These are phyloP conservation scores for Bombardia bombarda DNA, from an alignment of 495 filamentous ascomycete species.

Conservation along the genomic window DNA sequence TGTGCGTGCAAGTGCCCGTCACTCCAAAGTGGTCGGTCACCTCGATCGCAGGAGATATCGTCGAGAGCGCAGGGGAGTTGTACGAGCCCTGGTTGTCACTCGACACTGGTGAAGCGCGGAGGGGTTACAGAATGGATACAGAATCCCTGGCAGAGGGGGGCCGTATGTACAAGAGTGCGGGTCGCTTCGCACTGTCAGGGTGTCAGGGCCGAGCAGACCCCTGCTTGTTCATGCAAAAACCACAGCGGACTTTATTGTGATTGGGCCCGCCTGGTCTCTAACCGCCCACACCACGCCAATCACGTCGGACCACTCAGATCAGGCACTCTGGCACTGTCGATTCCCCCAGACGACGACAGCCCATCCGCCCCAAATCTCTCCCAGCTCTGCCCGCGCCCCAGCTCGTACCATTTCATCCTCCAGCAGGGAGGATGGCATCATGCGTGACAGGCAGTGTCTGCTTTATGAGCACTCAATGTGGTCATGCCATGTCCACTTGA, in stretches of 20 bases:
- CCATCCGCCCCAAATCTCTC: no score
- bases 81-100: conserved; percentile 14
- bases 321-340: neutral
- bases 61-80: neutral
- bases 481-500: no score
- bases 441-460: no score
- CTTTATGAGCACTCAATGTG: no score
- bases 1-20: no score
- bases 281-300: conserved; percentile 35
- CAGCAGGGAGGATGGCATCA: no score
- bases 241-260: conserved; percentile 16
- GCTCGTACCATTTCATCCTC: no score
- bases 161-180: neutral
- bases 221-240: conserved; percentile 13
- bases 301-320: conserved; percentile 22
- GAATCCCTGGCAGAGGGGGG: conserved; percentile 4
- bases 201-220: neutral
- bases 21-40: no score
- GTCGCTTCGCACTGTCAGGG: neutral
- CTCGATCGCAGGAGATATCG: neutral
- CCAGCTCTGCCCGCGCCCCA: no score
- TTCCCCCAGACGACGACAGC: no score
- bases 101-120: conserved; percentile 21
- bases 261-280: conserved; percentile 30
- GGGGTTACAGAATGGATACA: conserved; percentile 21